These are phyloP conservation scores for Magnaporthiopsis rhizophila DNA, from an alignment of 2,329 filamentous ascomycete species.

Conservation along the genomic window DNA sequence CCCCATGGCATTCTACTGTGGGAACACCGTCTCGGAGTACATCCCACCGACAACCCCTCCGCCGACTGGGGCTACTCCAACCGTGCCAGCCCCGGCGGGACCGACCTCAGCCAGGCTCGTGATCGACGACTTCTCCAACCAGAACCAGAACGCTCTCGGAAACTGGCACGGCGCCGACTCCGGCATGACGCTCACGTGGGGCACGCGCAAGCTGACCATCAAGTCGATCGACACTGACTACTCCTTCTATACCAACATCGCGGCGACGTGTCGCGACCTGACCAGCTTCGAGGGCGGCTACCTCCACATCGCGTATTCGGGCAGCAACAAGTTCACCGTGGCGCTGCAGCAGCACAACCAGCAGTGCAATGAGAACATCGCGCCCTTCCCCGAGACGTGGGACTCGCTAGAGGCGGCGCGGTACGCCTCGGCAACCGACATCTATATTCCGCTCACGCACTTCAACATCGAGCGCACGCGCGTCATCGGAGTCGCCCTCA, in stretches of 20 bases:
- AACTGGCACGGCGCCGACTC: constrained; percentile 58
- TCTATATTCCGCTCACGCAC: constrained; percentile 60
- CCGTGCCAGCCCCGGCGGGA: constrained; percentile 40
- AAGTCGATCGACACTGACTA: constrained; percentile 44
- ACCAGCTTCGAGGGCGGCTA: constrained; percentile 46
- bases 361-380: constrained; percentile 43
- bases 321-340: constrained; percentile 54
- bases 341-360: constrained; percentile 60
- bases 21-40: constrained; percentile 39
- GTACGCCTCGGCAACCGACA: constrained; percentile 45
- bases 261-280: constrained; percentile 47
- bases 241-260: constrained; percentile 23
- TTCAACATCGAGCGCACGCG: constrained; percentile 53
- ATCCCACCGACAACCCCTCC: constrained; percentile 29
- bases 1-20: constrained; percentile 52
- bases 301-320: constrained; percentile 56
- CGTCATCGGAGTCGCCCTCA: constrained; percentile 51
- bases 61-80: background rate
- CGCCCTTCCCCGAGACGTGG: constrained; percentile 59
- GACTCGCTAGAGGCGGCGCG: constrained; percentile 58
- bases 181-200: constrained; percentile 41
- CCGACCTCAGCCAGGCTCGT: constrained; percentile 36
- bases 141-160: constrained; percentile 48
- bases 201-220: constrained; percentile 44
- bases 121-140: constrained; percentile 52